These are phyloP conservation scores for Suillus decipiens DNA, from an alignment of 768 basidiomycete species.

Conservation along the genomic window DNA sequence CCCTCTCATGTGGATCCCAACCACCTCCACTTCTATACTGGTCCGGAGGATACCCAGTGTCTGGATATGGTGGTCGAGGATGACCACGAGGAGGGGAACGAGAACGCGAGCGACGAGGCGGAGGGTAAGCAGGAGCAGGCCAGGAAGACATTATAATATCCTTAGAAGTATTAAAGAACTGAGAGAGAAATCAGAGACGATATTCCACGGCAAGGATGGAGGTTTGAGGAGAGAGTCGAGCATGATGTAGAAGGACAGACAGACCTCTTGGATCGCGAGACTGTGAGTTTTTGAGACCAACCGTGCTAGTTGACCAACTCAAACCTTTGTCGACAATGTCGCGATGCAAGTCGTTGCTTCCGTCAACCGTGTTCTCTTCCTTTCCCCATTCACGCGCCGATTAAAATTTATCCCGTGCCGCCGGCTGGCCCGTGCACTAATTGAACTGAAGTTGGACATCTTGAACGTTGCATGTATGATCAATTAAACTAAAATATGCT, in stretches of 20 bases:
- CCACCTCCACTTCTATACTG: constrained; percentile 60
- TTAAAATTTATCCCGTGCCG: constrained; percentile 19
- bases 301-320: constrained; percentile 33
- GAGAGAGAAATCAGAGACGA: constrained; percentile 52
- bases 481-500: constrained; percentile 50
- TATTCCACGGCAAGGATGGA: constrained; percentile 53
- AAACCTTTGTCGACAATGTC: constrained; percentile 46
- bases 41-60: constrained; percentile 57
- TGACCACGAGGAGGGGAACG: constrained; percentile 68
- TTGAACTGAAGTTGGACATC: constrained; percentile 8
- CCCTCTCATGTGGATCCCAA: constrained; percentile 68
- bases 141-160: constrained; percentile 70
- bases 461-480: not conserved
- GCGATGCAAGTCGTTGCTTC: constrained; percentile 50
- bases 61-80: constrained; percentile 56
- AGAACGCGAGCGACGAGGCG: constrained; percentile 78
- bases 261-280: constrained; percentile 80
- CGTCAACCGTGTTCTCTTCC: constrained; percentile 20
- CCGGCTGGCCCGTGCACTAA: constrained; percentile 17
- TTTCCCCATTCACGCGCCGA: constrained; percentile 23
- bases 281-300: constrained; percentile 38
- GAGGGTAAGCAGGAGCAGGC: constrained; percentile 69
- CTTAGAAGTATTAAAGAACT: constrained; percentile 32
- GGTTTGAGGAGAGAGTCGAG: constrained; percentile 70
- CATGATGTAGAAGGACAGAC: constrained; percentile 89